Conservation (phyloP, 2,329 filamentous ascomycete species). For the Aureobasidium sp. region DNA sequence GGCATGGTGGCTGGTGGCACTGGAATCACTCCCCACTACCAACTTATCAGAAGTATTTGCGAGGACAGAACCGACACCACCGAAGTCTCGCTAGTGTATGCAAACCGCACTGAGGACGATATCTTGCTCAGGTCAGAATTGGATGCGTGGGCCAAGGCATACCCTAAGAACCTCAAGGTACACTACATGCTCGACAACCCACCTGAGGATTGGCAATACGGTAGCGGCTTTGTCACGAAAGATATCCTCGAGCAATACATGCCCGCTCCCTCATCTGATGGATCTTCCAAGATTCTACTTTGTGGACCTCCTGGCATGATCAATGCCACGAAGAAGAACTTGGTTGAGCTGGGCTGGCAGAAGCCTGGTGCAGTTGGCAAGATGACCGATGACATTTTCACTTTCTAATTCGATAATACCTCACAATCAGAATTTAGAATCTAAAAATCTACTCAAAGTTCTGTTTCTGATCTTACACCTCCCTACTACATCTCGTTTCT, state of each 20-base stretch:
- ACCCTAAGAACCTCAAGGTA: slow-evolving; percentile 45
- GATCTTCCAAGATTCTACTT: slow-evolving; percentile 43
- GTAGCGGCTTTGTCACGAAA: slow-evolving; percentile 44
- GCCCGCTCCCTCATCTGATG: slow-evolving; percentile 37
- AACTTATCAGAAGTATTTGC: slow-evolving; percentile 56
- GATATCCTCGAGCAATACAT: slow-evolving; percentile 44
- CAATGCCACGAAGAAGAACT: slow-evolving; percentile 44
- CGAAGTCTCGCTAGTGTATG: slow-evolving; percentile 50
- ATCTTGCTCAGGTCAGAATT: slow-evolving; percentile 52
- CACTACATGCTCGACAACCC: slow-evolving; percentile 48
- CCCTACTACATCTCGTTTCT: too few relatives aligned
- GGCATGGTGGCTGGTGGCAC: slow-evolving; percentile 50
- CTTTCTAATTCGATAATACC: slow-evolving; percentile 52
- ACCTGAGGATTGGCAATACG: slow-evolving; percentile 40
- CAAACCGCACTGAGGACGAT: slow-evolving; percentile 50
- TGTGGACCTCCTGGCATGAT: slow-evolving; percentile 57
- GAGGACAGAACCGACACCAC: slow-evolving; percentile 53
- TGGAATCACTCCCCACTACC: slow-evolving; percentile 51
- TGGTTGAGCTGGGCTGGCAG: slow-evolving; percentile 60
- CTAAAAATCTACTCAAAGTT: too few relatives aligned
- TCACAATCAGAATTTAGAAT: background rate
- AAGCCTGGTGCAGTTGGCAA: slow-evolving; percentile 90
- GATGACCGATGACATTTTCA: slow-evolving; percentile 92
- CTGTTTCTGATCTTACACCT: too few relatives aligned
- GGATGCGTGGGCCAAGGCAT: slow-evolving; percentile 43